These are phyloP conservation scores for Aspergillus nomiae DNA, from an alignment of 2,329 filamentous ascomycete species.

Conservation along the genomic window DNA sequence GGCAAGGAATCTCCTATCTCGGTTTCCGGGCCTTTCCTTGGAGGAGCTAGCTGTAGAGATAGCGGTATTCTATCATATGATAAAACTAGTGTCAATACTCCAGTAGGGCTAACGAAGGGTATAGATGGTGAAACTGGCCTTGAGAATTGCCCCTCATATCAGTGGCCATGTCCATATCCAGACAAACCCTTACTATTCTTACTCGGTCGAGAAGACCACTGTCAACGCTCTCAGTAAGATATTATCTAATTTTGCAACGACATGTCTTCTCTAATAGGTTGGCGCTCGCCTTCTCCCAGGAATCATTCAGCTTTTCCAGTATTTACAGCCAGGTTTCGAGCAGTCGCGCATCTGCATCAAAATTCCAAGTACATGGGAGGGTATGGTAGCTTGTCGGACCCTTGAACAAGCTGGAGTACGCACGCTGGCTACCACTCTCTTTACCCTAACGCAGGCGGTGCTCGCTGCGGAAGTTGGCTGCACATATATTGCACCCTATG, in stretches of 20 bases:
- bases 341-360: constrained; percentile 61
- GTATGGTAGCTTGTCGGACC: constrained; percentile 59
- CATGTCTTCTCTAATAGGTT: neutral
- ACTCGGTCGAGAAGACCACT: constrained; percentile 53
- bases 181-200: constrained; percentile 60
- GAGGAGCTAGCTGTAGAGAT: constrained; percentile 60
- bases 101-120: neutral
- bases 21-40: constrained; percentile 39
- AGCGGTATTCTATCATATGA: constrained; percentile 43
- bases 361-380: constrained; percentile 65
- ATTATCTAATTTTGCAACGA: neutral
- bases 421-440: constrained; percentile 65
- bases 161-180: constrained; percentile 60
- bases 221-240: constrained; percentile 54
- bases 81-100: no score
- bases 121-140: constrained; percentile 59
- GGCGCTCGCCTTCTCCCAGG: constrained; percentile 39
- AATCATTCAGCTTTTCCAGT: constrained; percentile 52
- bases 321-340: constrained; percentile 49
- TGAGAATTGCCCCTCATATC: constrained; percentile 54
- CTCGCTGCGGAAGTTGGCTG: constrained; percentile 61
- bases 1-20: constrained; percentile 39
- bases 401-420: constrained; percentile 58
- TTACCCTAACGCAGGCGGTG: constrained; percentile 62
- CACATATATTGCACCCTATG: constrained; percentile 64